Evolutionary conservation across 306 rosid species (phyloP), one percentile per base, ranked within the genome.

Genomic region (Luffa aegyptiaca): DNA sequence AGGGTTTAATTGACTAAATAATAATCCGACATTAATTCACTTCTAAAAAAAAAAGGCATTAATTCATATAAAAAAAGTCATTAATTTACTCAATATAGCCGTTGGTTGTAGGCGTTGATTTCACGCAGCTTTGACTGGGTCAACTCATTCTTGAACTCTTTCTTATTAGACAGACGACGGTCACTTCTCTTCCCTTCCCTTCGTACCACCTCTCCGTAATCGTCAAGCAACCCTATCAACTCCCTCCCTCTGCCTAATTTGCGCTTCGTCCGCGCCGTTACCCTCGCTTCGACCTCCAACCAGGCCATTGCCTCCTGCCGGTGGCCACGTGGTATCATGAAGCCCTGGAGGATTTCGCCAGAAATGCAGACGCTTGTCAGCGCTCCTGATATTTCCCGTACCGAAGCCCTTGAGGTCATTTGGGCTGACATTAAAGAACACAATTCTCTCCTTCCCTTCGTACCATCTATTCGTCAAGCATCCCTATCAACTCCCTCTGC

Each of bases 351-450:
- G 63, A 78, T 94, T 37, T 85, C 97, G 42, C 97, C 93, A 1
- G 98, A 94, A 89, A 92, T 94, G 98, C 87, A 88, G 70, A 93
- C 83, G 45, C 84, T 94, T 37, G 88, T 88, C 44, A 97, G 98
- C 33, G 87, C 76, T 73, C 88, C 93, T 0, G 97, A 94, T 82
- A 89, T 94, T 84, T 82, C 98, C 59, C 93, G 98, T 59, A 88
- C 98, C 39, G 92, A 92, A 83, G 98, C 91, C 17, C 97, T 94
- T 82, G 92, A 92, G 80, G 83, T 33, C 42, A 92, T 94, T 80
- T 94, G 98, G 98, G 96, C 96, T 62, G 85, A 94, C 87, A 94
- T 94, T 85, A 94, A 94, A 91, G 88, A 82, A 33, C 85, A 94
- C 85, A 90, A 94, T 84, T 26, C 31, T 26, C 31, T 26, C 31